Conservation (phyloP, 495 filamentous ascomycete species). For the Penicillium lividum region DNA sequence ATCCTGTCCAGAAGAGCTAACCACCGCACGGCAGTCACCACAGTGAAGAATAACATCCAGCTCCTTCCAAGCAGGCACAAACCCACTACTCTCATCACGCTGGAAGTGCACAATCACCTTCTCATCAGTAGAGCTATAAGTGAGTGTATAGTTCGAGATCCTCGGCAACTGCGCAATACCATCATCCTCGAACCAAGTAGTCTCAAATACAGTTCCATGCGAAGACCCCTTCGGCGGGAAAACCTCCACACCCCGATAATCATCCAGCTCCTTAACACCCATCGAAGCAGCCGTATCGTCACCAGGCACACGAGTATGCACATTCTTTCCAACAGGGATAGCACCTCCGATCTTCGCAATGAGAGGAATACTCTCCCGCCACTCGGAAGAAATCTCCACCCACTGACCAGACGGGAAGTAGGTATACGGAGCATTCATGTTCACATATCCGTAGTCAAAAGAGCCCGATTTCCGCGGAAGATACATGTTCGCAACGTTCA, state of each 20-base stretch:
- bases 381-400: conserved; percentile 58
- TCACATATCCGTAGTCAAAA: conserved; percentile 59
- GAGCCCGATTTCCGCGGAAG: conserved; percentile 50
- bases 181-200: conserved; percentile 65
- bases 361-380: conserved; percentile 61
- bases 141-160: conserved; percentile 45
- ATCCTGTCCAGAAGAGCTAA: conserved; percentile 33
- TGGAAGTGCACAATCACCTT: conserved; percentile 43
- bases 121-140: conserved; percentile 46
- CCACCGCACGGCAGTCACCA: conserved; percentile 50
- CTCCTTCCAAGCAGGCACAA: conserved; percentile 54
- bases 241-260: conserved; percentile 63
- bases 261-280: conserved; percentile 56
- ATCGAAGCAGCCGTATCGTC: conserved; percentile 54
- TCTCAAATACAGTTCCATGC: conserved; percentile 39
- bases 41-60: conserved; percentile 53
- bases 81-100: conserved; percentile 39
- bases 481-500: conserved; percentile 55
- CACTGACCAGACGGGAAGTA: conserved; percentile 60
- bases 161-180: conserved; percentile 51
- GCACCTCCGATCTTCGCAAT: conserved; percentile 61
- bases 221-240: conserved; percentile 54
- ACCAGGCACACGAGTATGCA: conserved; percentile 56
- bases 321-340: conserved; percentile 57
- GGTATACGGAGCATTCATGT: conserved; percentile 61